Evolutionary conservation across 371 early-diverging fungal species (phyloP).

Genomic region (Mortierella sp.): DNA sequence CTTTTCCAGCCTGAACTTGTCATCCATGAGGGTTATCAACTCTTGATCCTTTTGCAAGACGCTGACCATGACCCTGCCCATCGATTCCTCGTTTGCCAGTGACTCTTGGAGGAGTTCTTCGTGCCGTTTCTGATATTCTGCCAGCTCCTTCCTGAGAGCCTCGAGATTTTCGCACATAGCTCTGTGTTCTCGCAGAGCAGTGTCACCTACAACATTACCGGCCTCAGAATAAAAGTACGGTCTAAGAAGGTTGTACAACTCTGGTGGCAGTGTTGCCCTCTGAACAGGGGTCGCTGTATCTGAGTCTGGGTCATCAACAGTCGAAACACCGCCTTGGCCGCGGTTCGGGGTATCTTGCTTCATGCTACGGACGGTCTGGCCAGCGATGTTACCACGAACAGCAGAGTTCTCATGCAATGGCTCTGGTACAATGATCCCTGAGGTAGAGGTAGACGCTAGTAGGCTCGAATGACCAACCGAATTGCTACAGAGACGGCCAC

Average conservation of each 20-base stretch:
- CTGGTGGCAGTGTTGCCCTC: too few relatives aligned
- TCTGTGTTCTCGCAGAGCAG: too few relatives aligned
- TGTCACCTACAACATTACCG: too few relatives aligned
- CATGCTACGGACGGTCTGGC: too few relatives aligned
- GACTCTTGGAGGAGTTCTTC: neutral
- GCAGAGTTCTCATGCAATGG: neutral
- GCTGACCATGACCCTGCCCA: neutral
- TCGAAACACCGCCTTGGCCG: too few relatives aligned
- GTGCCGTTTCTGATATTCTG: conserved; percentile 4
- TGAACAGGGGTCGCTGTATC: too few relatives aligned
- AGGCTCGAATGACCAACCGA: neutral
- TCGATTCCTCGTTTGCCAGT: neutral
- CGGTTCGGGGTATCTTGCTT: too few relatives aligned
- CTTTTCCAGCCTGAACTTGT: neutral
- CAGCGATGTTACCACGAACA: too few relatives aligned
- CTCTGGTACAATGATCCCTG: conserved; percentile 1
- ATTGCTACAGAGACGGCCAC: neutral
- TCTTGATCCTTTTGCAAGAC: conserved; percentile 8
- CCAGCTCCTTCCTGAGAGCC: conserved; percentile 4
- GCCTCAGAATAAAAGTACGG: too few relatives aligned
- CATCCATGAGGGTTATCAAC: neutral
- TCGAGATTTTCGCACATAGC: neutral
- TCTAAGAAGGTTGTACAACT: too few relatives aligned
- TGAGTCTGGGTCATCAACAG: too few relatives aligned
- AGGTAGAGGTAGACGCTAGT: neutral